Evolutionary conservation across 2,329 filamentous ascomycete genomes (phyloP).

Genomic region (Leptographium lundbergii): DNA sequence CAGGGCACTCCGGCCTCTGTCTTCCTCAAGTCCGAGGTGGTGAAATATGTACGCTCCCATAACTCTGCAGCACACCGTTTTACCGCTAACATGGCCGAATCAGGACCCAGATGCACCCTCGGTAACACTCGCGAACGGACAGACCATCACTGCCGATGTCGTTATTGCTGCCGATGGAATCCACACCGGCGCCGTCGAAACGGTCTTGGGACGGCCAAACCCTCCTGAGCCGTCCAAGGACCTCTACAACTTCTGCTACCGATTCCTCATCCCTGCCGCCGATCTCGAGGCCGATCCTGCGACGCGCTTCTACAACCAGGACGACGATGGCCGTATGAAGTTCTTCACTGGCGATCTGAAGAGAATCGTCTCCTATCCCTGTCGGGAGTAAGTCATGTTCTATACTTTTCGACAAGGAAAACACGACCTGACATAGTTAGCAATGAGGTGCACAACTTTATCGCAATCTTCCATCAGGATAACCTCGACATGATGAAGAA

Average conservation of each 20-base stretch:
- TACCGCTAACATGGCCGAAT: neutral
- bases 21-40: slow-evolving; percentile 15
- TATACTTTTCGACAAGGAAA: neutral
- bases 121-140: slow-evolving; percentile 18
- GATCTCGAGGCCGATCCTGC: slow-evolving; percentile 19
- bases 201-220: slow-evolving; percentile 16
- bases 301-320: slow-evolving; percentile 19
- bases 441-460: slow-evolving; percentile 21
- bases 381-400: slow-evolving; percentile 16
- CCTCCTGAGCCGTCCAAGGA: slow-evolving; percentile 14
- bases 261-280: slow-evolving; percentile 21
- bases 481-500: slow-evolving; percentile 5
- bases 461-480: slow-evolving; percentile 19
- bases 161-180: slow-evolving; percentile 33
- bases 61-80: no score
- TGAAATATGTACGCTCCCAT: slow-evolving; percentile 16
- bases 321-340: slow-evolving; percentile 15
- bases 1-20: slow-evolving; percentile 15
- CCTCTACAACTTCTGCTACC: slow-evolving; percentile 22
- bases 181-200: slow-evolving; percentile 20
- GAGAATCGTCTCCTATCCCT: slow-evolving; percentile 21
- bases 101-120: slow-evolving; percentile 16
- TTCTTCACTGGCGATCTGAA: slow-evolving; percentile 15
- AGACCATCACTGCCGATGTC: slow-evolving; percentile 21
- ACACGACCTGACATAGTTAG: neutral